Conservation (phyloP, 176 grass and related monocot species). For the Oryza rufipogon region DNA sequence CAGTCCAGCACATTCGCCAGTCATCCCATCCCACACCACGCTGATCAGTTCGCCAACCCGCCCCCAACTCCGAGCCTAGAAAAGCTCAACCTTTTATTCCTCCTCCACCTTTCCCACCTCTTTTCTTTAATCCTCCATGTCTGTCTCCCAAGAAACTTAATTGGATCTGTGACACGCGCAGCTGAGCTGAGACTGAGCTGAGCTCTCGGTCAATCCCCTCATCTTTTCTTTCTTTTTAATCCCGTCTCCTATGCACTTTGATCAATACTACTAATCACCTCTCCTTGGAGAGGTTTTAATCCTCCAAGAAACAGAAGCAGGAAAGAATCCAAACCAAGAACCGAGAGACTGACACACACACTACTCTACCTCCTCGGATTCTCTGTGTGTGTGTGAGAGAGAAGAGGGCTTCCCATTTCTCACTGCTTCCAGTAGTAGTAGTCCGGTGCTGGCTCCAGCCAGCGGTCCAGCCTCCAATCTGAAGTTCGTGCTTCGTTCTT, state of each 20-base stretch:
- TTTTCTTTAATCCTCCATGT: conserved; percentile 10
- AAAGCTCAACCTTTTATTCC: conserved; percentile 42
- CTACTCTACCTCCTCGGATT: conserved; percentile 41
- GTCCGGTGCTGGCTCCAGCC: not conserved
- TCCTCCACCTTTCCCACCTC: conserved; percentile 21
- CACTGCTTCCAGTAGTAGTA: not conserved
- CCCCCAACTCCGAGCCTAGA: conserved; percentile 2
- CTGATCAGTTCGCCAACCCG: conserved; percentile 18
- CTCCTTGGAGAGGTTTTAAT: conserved; percentile 30
- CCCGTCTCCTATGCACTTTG: not conserved
- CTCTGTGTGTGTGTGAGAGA: not conserved
- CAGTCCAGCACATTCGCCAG: conserved; percentile 8
- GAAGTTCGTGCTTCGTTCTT: not conserved
- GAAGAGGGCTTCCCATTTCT: conserved; percentile 7
- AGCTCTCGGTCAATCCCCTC: conserved; percentile 33
- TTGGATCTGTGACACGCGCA: conserved; percentile 35
- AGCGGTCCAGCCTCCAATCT: not conserved
- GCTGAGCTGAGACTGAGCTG: conserved; percentile 19
- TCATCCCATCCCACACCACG: conserved; percentile 8
- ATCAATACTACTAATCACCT: conserved; percentile 15
- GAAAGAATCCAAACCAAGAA: conserved; percentile 21
- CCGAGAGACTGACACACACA: not conserved
- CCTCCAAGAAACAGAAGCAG: conserved; percentile 40
- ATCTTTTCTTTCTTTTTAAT: conserved; percentile 39
- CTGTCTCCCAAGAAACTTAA: conserved; percentile 7